Evolutionary conservation across 2,329 filamentous ascomycete genomes (phyloP), one percentile per base, ranked within the genome.

Genomic region (Sclerotiophoma versabilis): DNA sequence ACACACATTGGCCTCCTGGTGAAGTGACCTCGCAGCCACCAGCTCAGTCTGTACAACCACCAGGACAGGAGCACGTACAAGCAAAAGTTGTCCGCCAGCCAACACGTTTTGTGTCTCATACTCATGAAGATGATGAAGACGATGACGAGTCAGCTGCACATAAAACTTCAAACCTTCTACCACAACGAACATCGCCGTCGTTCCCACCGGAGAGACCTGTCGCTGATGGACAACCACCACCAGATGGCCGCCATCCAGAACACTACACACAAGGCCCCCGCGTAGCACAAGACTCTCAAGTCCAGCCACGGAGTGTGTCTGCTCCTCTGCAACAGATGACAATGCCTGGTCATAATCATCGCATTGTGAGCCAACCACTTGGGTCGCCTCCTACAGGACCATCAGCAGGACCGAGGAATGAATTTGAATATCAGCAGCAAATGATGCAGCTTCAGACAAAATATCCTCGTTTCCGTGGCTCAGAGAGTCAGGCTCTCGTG

Each of bases 401-500:
- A 39, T 37, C 55, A 4, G 37, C 59, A 5, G 30, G 41, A 11
- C 59, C 68, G 8, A 64, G 63, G 17, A 70, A 70, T 42, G 62
- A 72, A 29, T 66, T 68, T 39, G 71, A 70, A 48, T 62, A 57
- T 39, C 67, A 69, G 32, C 71, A 73, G 27, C 69, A 70, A 36
- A 62, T 66, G 63, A 67, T 66, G 66, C 64, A 62, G 32, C 65
- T 56, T 19, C 65, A 74, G 34, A 63, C 70, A 17, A 73, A 75
- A 30, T 59, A 68, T 51, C 75, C 80, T 12, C 76, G 76, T 27
- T 69, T 76, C 1, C 76, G 77, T 15, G 70, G 71, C 11, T 71
- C 68, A n/a, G 77, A 80, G 39, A 76, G 73, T 54, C 71, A 76
- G 8, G 58, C 75, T 12, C 65, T 73, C 8, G 72, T 75, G 15